Conservation (phyloP, 2,329 filamentous ascomycete species). For the Epichloe typhina region DNA sequence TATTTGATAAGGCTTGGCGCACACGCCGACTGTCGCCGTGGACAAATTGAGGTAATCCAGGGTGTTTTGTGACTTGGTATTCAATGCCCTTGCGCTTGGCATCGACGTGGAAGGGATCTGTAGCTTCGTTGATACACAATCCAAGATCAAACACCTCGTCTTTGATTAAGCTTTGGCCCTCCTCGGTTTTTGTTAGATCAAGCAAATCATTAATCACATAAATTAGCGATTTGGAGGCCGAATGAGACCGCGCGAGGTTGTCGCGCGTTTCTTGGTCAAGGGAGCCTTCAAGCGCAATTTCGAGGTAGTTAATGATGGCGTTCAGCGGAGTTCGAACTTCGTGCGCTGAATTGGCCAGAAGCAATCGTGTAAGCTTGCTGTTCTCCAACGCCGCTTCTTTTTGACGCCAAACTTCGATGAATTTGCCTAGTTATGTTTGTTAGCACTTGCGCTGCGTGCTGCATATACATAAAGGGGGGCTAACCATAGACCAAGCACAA, state of each 20-base stretch:
- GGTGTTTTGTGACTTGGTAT: conserved; percentile 55
- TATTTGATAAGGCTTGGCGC: conserved; percentile 71
- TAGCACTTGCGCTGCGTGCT: conserved; percentile 1
- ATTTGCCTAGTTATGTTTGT: conserved; percentile 35
- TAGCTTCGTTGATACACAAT: conserved; percentile 62
- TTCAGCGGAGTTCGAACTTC: conserved; percentile 86
- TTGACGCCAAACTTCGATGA: conserved; percentile 87
- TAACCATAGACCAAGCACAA: conserved; percentile 77
- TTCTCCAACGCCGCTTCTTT: conserved; percentile 75
- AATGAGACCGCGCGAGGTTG: conserved; percentile 72
- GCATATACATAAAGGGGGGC: neutral
- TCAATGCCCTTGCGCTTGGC: conserved; percentile 61
- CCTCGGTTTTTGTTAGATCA: conserved; percentile 78
- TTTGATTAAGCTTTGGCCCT: conserved; percentile 65
- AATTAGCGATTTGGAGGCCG: conserved; percentile 81
- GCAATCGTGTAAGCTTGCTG: conserved; percentile 63
- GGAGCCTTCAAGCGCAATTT: conserved; percentile 73
- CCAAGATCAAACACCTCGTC: conserved; percentile 67
- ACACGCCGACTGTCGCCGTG: conserved; percentile 68
- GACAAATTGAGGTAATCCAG: conserved; percentile 56
- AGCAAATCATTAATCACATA: conserved; percentile 90
- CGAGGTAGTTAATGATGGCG: conserved; percentile 88
- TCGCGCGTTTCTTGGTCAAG: conserved; percentile 75
- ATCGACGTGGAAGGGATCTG: conserved; percentile 59
- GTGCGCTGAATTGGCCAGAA: conserved; percentile 80